These are phyloP conservation scores for Globisporangium perplexum DNA, from an alignment of 352 stramenopile species.

Conservation along the genomic window DNA sequence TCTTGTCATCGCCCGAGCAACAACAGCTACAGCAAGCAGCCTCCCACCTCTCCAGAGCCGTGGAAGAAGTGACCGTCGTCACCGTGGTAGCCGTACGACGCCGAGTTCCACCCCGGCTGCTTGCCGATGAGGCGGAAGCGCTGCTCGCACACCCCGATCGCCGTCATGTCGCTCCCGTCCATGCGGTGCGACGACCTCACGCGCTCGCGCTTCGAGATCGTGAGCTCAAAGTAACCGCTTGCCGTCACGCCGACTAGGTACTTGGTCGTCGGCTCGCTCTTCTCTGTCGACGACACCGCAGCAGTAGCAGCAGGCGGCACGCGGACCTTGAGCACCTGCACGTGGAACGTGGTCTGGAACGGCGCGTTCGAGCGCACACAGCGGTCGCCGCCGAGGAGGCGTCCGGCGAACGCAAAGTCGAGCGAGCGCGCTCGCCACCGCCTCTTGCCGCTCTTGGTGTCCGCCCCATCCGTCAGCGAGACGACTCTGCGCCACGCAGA, in stretches of 20 bases:
- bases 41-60: constrained; percentile 31
- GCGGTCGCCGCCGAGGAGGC: constrained; percentile 50
- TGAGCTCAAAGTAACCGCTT: constrained; percentile 77
- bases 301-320: constrained; percentile 9
- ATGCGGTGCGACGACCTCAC: constrained; percentile 6
- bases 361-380: constrained; percentile 64
- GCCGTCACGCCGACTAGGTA: constrained; percentile 48
- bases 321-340: constrained; percentile 41
- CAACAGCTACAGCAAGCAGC: constrained; percentile 16
- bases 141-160: constrained; percentile 50
- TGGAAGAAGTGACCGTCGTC: constrained; percentile 74
- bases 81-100: constrained; percentile 73
- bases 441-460: not conserved
- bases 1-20: not conserved
- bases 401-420: constrained; percentile 50
- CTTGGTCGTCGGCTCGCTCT: not conserved
- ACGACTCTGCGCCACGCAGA: constrained; percentile 20
- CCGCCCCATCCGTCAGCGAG: constrained; percentile 16
- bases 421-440: constrained; percentile 8
- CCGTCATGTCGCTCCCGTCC: constrained; percentile 37
- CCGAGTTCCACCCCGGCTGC: constrained; percentile 61
- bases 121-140: constrained; percentile 54
- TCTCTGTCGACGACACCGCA: not conserved
- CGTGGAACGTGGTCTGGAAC: constrained; percentile 50
- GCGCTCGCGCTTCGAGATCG: constrained; percentile 27